Evolutionary conservation across 2,329 filamentous ascomycete genomes (phyloP), one percentile per base, ranked within the genome.

Genomic region (Rhinocladiella mackenziei): DNA sequence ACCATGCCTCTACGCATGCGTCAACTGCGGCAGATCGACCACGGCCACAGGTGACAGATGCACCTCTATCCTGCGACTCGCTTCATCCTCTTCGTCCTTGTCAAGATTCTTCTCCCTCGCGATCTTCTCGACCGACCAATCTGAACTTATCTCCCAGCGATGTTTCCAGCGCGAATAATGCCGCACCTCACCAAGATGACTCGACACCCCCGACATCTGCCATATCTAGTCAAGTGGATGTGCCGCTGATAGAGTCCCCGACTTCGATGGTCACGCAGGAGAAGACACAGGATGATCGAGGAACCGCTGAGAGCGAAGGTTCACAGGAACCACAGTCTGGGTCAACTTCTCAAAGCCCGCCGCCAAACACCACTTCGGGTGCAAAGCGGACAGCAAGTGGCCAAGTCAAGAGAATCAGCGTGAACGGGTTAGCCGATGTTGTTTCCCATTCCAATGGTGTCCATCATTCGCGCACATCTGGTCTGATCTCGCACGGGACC

Each of bases 321-420:
- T 11, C 6, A 5, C 30, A 31, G 26, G 36, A 33, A 19, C 42
- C 32, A 19, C 32, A 43, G 22, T 30, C 17, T 15, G 25, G 25
- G 5, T 46, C 50, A 3, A 39, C 25, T 13, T 52, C 50, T 22
- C 45, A 52, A 20, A 53, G 50, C 32, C 50, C 50, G 13, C 26
- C 32, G 19, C 46, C 50, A 3, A 25, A 32, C 11, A 26, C 22
- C 10, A 10, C 44, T 15, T 44, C 50, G 9, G 52, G 52, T 13
- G 37, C 45, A 14, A 55, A 55, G 30, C 32, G 53, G 22, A 55
- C 53, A 13, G 48, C 50, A 10, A 55, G 47, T 34, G 53, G 53
- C 13, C 30, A 55, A 19, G 17, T 51, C 17, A 55, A 55, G 39
- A 49, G 43, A 35, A 34, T 48, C 10, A 53, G 48, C 31, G 50